Percentiles rank a stretch among this genome's conserved stretches.
Evolutionary conservation across 1,284 basidiomycete genomes (phyloP).

Genomic region (Apiotrichum sp.): DNA sequence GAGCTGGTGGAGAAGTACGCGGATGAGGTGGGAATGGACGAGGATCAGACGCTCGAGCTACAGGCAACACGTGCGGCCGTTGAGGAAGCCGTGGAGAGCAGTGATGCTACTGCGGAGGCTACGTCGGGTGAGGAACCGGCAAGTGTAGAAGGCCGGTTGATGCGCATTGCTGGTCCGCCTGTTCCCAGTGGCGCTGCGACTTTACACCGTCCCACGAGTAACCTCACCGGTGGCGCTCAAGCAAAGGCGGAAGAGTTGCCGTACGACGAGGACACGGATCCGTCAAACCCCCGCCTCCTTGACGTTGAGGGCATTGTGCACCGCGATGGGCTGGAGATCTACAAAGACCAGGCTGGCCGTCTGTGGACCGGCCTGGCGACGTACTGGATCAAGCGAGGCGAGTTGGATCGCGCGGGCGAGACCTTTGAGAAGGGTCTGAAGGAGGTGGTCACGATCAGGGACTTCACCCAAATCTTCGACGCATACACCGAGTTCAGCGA

Average conservation of each 20-base stretch:
- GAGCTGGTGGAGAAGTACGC: conserved; percentile 85
- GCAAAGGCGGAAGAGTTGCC: conserved; percentile 52
- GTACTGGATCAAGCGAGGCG: conserved; percentile 96
- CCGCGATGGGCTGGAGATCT: conserved; percentile 76
- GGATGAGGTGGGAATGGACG: conserved; percentile 84
- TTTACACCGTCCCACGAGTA: conserved; percentile 24
- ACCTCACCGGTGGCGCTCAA: conserved; percentile 9
- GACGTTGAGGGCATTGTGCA: conserved; percentile 82
- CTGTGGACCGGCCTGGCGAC: conserved; percentile 96
- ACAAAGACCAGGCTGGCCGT: conserved; percentile 93
- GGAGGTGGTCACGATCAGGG: conserved; percentile 83
- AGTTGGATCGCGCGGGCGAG: conserved; percentile 79
- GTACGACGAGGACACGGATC: conserved; percentile 78
- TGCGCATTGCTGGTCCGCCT: conserved; percentile 68
- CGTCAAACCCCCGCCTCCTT: conserved; percentile 63
- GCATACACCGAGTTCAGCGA: conserved; percentile 93
- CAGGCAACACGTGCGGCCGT: conserved; percentile 47
- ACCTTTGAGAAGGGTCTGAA: conserved; percentile 86
- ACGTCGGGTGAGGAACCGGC: conserved; percentile 45
- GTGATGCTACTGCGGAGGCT: conserved; percentile 11
- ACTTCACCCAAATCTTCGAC: conserved; percentile 98
- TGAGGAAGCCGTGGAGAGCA: conserved; percentile 50
- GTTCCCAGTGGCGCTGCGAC: conserved; percentile 40
- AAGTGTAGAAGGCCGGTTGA: conserved; percentile 58
- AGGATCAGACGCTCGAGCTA: conserved; percentile 60